These are phyloP conservation scores for Suillus brevipes DNA, from an alignment of 768 basidiomycete genomes.

Conservation along the genomic window DNA sequence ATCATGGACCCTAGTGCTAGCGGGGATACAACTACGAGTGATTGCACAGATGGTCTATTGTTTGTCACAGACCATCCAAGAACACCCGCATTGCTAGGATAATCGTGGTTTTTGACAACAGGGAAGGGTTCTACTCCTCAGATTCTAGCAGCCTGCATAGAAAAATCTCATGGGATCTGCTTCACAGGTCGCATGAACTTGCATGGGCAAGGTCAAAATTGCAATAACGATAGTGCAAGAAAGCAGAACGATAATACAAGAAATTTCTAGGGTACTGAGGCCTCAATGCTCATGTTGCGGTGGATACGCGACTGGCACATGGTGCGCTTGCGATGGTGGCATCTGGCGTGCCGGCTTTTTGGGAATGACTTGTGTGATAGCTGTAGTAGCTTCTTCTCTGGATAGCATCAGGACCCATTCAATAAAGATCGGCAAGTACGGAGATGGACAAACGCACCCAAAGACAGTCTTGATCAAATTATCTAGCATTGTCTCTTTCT, in stretches of 20 bases:
- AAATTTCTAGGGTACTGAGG: neutral
- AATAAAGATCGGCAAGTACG: conserved; percentile 4
- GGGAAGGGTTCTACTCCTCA: neutral
- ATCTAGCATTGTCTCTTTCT: conserved; percentile 65
- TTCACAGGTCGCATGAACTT: neutral
- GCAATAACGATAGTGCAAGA: neutral
- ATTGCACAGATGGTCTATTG: neutral
- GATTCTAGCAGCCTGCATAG: neutral
- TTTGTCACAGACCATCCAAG: neutral
- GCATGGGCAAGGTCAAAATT: neutral
- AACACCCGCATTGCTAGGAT: neutral
- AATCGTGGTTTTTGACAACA: neutral
- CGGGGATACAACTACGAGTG: neutral
- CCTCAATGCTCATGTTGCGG: neutral
- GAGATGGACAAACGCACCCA: conserved; percentile 41
- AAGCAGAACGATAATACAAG: neutral
- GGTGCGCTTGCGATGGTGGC: conserved; percentile 14
- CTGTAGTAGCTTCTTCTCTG: conserved; percentile 29
- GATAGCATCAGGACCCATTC: conserved; percentile 1
- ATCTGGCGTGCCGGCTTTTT: conserved; percentile 14
- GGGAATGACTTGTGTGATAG: conserved; percentile 10
- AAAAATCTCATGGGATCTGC: neutral
- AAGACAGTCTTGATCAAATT: conserved; percentile 48
- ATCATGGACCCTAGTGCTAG: neutral
- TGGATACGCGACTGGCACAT: conserved; percentile 16